phyloP scores from a whole-genome alignment of 306 rosid species.

The Casuarina cunninghamiana region DNA sequence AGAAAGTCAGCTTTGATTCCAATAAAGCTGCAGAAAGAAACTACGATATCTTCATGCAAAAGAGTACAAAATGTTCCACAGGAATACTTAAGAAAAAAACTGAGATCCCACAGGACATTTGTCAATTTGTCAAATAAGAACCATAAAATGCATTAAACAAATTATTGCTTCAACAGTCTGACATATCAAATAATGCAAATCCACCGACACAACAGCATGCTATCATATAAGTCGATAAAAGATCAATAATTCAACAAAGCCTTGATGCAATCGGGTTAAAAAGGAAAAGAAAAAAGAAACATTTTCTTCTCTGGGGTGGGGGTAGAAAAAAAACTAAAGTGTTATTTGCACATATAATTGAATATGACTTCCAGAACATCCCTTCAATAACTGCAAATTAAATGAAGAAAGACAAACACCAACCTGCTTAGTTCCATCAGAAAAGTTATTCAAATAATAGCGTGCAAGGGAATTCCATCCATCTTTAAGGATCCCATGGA shows the following conservation, averaged over 20 bases:
- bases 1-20: constrained; percentile 22
- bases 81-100: constrained; percentile 11
- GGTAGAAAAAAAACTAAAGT: not conserved
- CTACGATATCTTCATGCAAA: constrained; percentile 14
- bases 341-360: not conserved
- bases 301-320: not conserved
- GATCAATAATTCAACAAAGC: not conserved
- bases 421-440: constrained; percentile 93
- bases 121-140: not conserved
- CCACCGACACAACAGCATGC: constrained; percentile 15
- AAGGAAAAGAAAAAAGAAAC: not conserved
- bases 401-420: constrained; percentile 30
- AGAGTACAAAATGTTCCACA: not conserved
- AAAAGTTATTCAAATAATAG: constrained; percentile 82
- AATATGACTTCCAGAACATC: not conserved
- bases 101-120: not conserved
- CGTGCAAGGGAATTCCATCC: constrained; percentile 73
- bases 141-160: not conserved
- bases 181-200: constrained; percentile 8
- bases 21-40: constrained; percentile 19
- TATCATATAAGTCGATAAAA: constrained; percentile 6
- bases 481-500: constrained; percentile 76
- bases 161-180: not conserved
- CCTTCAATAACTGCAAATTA: constrained; percentile 11
- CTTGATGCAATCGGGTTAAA: not conserved